Percentiles rank a stretch among this genome's conserved stretches.
Evolutionary conservation across 73 alveolate species (phyloP).

Genomic region (Tetrahymena borealis): DNA sequence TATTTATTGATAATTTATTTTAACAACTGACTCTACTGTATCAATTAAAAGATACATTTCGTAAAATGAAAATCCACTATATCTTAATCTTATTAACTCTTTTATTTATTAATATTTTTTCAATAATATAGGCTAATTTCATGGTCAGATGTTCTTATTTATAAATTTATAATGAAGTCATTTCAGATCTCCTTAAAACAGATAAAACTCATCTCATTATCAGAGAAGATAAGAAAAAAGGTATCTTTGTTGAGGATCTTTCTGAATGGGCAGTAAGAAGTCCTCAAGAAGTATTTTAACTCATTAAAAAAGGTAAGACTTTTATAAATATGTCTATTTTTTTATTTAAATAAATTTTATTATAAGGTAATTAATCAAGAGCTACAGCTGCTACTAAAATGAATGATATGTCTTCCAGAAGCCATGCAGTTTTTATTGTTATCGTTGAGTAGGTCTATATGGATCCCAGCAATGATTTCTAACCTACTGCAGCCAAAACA

Average conservation of each 20-base stretch:
- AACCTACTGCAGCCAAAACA: constrained; percentile 44
- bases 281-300: constrained; percentile 79
- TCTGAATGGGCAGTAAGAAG: constrained; percentile 94
- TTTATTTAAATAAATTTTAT: background rate
- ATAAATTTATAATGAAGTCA: constrained; percentile 84
- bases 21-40: too few relatives aligned
- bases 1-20: too few relatives aligned
- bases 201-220: constrained; percentile 50
- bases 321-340: background rate
- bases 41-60: too few relatives aligned
- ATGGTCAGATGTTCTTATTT: constrained; percentile 72
- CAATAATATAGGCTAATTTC: constrained; percentile 47
- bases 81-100: too few relatives aligned
- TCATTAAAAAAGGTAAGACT: constrained; percentile 83
- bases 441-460: constrained; percentile 76
- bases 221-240: constrained; percentile 92
- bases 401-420: constrained; percentile 91
- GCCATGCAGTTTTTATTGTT: constrained; percentile 94
- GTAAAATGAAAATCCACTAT: too few relatives aligned
- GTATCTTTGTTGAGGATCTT: constrained; percentile 92
- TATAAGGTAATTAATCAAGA: background rate
- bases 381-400: constrained; percentile 37
- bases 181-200: constrained; percentile 46
- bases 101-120: too few relatives aligned
- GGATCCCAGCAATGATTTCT: constrained; percentile 39